A percentile compares a stretch with the other conserved stretches of the same genome.
These are phyloP conservation scores for Psidium guajava DNA, from an alignment of 345 rosid genomes.

Conservation along the genomic window DNA sequence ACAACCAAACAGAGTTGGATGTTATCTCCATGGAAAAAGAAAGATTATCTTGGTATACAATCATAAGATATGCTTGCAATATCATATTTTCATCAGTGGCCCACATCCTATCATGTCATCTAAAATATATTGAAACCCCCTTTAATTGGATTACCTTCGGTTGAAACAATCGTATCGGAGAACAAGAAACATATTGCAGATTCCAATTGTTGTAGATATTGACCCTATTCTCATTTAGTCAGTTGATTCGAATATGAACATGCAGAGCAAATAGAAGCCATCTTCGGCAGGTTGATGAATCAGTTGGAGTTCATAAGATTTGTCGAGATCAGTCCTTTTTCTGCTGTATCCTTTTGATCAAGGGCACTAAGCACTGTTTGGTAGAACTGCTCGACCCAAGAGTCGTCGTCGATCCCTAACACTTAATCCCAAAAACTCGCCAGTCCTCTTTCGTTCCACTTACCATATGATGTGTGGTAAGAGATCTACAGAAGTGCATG, in stretches of 20 bases:
- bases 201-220: neutral
- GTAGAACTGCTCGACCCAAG: neutral
- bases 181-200: neutral
- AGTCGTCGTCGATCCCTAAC: neutral
- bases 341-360: neutral
- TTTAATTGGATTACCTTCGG: neutral
- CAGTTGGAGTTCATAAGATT: neutral
- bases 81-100: conserved; percentile 2
- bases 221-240: neutral
- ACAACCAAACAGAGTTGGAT: neutral
- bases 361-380: neutral
- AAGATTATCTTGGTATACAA: conserved; percentile 3
- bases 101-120: conserved; percentile 6
- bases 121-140: neutral
- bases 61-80: conserved; percentile 1
- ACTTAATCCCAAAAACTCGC: neutral
- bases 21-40: neutral
- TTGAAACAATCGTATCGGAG: too few relatives aligned
- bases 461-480: neutral
- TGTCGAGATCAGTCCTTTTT: neutral
- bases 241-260: neutral
- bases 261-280: neutral
- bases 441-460: neutral
- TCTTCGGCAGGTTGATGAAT: neutral
- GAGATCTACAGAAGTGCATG: neutral